Evolutionary conservation across 1,284 basidiomycete genomes (phyloP).

Genomic region (Golubevia pallescens): DNA sequence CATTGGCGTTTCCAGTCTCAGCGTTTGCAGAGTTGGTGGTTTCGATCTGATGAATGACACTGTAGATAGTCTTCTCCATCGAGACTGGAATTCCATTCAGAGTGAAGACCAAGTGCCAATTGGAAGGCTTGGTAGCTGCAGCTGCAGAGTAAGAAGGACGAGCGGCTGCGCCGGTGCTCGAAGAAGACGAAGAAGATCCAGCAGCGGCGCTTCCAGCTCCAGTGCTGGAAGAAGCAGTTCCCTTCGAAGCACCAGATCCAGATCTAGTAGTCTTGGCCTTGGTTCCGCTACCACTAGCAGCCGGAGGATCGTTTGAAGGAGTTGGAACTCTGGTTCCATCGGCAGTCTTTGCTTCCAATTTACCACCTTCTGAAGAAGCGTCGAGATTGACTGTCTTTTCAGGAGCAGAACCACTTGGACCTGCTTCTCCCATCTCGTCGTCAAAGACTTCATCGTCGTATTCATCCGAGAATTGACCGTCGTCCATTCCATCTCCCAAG

Average conservation of each 20-base stretch:
- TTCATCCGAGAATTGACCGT: constrained; percentile 20
- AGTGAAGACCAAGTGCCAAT: constrained; percentile 4
- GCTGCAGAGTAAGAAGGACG: constrained; percentile 2
- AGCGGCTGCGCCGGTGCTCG: constrained; percentile 5
- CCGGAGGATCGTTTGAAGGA: not conserved
- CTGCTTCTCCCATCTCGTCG: constrained; percentile 33
- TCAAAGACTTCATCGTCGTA: constrained; percentile 49
- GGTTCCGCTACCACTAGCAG: too few species aligned
- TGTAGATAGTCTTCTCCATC: constrained; percentile 2
- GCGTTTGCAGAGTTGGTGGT: constrained; percentile 5
- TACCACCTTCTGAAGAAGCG: constrained; percentile 37
- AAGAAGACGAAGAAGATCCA: not conserved
- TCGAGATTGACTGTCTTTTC: constrained; percentile 51
- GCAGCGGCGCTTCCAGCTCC: constrained; percentile 3
- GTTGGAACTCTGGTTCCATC: constrained; percentile 3
- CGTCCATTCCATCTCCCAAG: constrained; percentile 1
- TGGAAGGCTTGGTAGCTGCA: not conserved
- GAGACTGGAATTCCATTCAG: not conserved
- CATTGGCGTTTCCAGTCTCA: constrained; percentile 5
- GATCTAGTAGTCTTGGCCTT: too few species aligned
- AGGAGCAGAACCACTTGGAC: constrained; percentile 10
- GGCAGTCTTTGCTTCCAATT: constrained; percentile 2
- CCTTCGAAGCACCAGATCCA: not conserved
- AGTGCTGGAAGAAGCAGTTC: not conserved
- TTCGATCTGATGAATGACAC: constrained; percentile 2